phyloP scores from a whole-genome alignment of 2,329 filamentous ascomycete species.

The Periconia digitata region DNA sequence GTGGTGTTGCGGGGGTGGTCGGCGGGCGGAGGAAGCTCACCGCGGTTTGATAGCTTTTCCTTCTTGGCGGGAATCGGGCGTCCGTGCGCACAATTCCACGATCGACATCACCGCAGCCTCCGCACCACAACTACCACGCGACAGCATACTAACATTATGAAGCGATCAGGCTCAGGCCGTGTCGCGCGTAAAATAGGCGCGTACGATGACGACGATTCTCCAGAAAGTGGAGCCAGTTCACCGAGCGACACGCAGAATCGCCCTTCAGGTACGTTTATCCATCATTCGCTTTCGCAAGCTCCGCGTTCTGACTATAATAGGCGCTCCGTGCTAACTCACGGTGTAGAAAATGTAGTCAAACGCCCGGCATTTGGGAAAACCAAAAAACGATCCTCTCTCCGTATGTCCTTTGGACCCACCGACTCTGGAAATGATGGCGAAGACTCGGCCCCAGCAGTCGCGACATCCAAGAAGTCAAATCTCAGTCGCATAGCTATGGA shows the following conservation, averaged over 20 bases:
- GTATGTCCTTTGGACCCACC: conserved; percentile 74
- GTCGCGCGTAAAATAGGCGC: conserved; percentile 78
- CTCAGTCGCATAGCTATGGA: conserved; percentile 67
- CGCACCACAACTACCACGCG: conserved; percentile 1
- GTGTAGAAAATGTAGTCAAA: conserved; percentile 55
- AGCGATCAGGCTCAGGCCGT: conserved; percentile 58
- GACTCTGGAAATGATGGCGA: conserved; percentile 56
- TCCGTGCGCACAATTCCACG: background rate
- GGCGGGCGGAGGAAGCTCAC: conserved; percentile 1
- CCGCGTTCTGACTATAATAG: conserved; percentile 37
- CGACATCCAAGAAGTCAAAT: conserved; percentile 64
- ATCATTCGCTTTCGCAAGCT: conserved; percentile 21
- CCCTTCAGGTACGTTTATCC: conserved; percentile 45
- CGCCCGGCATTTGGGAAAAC: conserved; percentile 54
- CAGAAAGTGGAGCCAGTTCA: conserved; percentile 31
- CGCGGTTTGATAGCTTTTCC: conserved; percentile 7
- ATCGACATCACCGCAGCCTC: background rate
- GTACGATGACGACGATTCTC: conserved; percentile 62
- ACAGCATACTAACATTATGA: conserved; percentile 47
- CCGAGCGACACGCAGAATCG: conserved; percentile 29
- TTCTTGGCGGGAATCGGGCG: background rate
- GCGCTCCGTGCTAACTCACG: conserved; percentile 47
- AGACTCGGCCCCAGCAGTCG: conserved; percentile 46
- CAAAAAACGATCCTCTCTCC: conserved; percentile 72
- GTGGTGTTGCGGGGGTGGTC: conserved; percentile 5